Percentiles rank a stretch among this genome's conserved stretches.
These are phyloP conservation scores for Posidonia oceanica DNA, from an alignment of 116 monocot genomes.

Conservation along the genomic window DNA sequence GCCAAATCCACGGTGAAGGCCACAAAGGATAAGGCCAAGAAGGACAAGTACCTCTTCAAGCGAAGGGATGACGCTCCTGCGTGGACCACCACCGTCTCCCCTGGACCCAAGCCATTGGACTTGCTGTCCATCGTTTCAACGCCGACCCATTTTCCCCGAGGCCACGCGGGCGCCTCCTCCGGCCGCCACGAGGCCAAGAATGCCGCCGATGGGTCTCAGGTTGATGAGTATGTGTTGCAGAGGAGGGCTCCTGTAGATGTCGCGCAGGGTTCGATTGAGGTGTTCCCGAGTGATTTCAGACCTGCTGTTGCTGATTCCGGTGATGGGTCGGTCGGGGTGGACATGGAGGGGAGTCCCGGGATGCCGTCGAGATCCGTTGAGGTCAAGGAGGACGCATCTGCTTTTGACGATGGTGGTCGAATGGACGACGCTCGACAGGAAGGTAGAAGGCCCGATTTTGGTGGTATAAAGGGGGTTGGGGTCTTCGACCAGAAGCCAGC, in stretches of 20 bases:
- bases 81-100: background rate
- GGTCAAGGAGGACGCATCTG: conserved; percentile 1
- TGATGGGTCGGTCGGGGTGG: background rate
- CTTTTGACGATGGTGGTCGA: background rate
- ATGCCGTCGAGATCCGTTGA: background rate
- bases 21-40: conserved; percentile 24
- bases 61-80: conserved; percentile 37
- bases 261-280: background rate
- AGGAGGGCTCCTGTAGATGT: conserved; percentile 17
- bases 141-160: too few relatives aligned
- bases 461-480: background rate
- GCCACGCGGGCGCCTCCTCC: background rate
- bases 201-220: background rate
- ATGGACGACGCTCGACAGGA: background rate
- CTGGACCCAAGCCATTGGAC: background rate
- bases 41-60: conserved; percentile 76
- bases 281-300: background rate
- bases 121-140: background rate
- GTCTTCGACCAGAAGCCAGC: background rate
- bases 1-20: background rate
- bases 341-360: background rate
- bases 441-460: background rate
- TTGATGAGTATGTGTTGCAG: conserved; percentile 21
- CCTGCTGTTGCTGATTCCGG: too few relatives aligned
- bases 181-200: too few relatives aligned